Conservation (phyloP, 2,329 filamentous ascomycete species). For the Botryosphaeria dothidea region DNA sequence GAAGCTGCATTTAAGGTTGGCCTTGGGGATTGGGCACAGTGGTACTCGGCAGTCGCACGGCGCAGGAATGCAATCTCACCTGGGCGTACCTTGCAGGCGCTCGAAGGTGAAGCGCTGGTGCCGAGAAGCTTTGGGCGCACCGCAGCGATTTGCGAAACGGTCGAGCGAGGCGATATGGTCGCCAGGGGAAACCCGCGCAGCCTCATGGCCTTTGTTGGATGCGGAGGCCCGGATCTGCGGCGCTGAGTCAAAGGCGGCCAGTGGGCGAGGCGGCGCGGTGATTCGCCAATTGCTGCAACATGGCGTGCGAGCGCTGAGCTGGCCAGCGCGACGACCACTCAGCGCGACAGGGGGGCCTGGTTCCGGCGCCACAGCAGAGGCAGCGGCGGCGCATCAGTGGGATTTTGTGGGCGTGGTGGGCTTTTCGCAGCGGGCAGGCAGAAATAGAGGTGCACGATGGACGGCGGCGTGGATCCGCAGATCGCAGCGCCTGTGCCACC, state of each 20-base stretch:
- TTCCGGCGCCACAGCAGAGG: not conserved
- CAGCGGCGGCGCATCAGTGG: not conserved
- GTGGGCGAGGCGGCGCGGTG: not conserved
- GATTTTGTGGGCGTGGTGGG: not conserved
- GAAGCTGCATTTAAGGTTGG: constrained; percentile 10
- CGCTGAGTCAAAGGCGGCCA: constrained; percentile 13
- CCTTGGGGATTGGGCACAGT: not conserved
- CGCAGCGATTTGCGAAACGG: constrained; percentile 9
- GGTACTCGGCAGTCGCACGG: not conserved
- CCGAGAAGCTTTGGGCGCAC: not conserved
- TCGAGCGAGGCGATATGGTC: not conserved
- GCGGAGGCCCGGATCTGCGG: constrained; percentile 10
- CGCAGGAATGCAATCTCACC: constrained; percentile 18
- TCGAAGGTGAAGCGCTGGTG: not conserved
- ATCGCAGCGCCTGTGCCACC: not conserved
- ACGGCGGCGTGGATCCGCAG: constrained; percentile 3
- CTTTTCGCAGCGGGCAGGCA: too few species aligned
- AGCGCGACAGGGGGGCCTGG: constrained; percentile 4
- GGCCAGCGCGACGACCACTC: not conserved
- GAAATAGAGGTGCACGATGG: not conserved
- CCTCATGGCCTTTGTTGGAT: not conserved
- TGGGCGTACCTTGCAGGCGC: constrained; percentile 18
- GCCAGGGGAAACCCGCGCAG: constrained; percentile 7
- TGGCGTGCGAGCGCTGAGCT: constrained; percentile 8
- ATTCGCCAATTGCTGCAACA: constrained; percentile 15